A percentile compares a stretch with the other conserved stretches of the same genome.
phyloP scores from a whole-genome alignment of 768 basidiomycete species.

The Boletus subcaerulescens region DNA sequence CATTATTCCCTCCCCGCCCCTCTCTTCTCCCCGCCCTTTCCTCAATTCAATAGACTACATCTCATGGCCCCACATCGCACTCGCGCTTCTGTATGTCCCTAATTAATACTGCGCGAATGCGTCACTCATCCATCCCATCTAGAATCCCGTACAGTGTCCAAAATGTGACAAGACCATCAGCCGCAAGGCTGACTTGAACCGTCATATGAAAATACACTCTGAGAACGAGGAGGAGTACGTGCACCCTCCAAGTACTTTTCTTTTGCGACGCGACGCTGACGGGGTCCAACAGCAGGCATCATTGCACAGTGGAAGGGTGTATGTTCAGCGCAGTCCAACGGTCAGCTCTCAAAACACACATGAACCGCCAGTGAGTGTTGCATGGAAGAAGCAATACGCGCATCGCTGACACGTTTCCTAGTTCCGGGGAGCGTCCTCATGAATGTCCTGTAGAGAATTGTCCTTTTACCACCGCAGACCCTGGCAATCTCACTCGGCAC shows the following conservation, averaged over 20 bases:
- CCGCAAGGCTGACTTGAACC: constrained; percentile 25
- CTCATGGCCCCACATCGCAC: no score
- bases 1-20: neutral
- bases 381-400: neutral
- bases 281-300: constrained; percentile 18
- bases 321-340: constrained; percentile 23
- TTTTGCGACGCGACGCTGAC: neutral
- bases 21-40: neutral
- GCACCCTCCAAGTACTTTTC: neutral
- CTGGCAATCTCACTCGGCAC: neutral
- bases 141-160: constrained; percentile 12
- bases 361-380: constrained; percentile 30
- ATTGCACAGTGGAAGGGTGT: constrained; percentile 21
- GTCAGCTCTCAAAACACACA: constrained; percentile 27
- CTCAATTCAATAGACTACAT: neutral
- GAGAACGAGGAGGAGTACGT: constrained; percentile 24
- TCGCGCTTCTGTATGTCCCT: constrained; percentile 4
- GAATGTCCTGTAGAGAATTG: neutral
- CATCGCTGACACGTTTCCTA: constrained; percentile 4
- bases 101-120: neutral
- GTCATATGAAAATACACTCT: constrained; percentile 28
- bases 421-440: constrained; percentile 8
- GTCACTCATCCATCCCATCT: neutral
- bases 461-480: neutral
- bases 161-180: constrained; percentile 16